phyloP scores from a whole-genome alignment of 2,329 filamentous ascomycete genomes.

The Ceratocystis eucalypticola region DNA sequence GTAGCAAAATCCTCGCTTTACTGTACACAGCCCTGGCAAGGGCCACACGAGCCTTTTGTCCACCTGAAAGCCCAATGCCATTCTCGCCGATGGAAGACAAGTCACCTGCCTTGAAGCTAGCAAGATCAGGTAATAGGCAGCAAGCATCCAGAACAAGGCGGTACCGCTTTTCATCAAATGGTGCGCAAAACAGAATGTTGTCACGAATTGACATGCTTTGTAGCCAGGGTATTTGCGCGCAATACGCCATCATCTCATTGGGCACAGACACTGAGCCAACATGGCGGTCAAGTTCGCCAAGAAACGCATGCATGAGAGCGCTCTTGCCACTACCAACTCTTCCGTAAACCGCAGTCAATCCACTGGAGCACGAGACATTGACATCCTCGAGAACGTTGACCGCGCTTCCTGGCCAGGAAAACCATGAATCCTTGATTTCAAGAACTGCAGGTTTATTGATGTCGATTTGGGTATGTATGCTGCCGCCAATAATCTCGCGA shows the following conservation, averaged over 20 bases:
- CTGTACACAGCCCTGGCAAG: slow-evolving; percentile 51
- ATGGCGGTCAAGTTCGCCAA: slow-evolving; percentile 54
- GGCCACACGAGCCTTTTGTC: slow-evolving; percentile 49
- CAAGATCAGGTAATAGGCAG: slow-evolving; percentile 42
- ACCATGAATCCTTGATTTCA: slow-evolving; percentile 50
- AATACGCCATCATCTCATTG: slow-evolving; percentile 39
- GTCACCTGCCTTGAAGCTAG: slow-evolving; percentile 43
- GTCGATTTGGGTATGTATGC: slow-evolving; percentile 25
- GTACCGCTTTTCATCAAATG: slow-evolving; percentile 43
- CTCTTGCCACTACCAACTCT: slow-evolving; percentile 50
- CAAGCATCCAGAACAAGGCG: slow-evolving; percentile 47
- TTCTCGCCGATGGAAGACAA: slow-evolving; percentile 47
- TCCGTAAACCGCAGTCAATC: slow-evolving; percentile 44
- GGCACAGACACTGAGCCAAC: slow-evolving; percentile 37
- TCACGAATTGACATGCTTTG: slow-evolving; percentile 53
- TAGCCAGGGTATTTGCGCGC: slow-evolving; percentile 50
- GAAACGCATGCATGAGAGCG: slow-evolving; percentile 43
- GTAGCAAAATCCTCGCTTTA: slow-evolving; percentile 40
- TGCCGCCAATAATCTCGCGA: slow-evolving; percentile 36
- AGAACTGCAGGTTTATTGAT: slow-evolving; percentile 28
- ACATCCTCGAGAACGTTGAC: slow-evolving; percentile 37
- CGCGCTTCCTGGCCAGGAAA: slow-evolving; percentile 61
- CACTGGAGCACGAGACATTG: slow-evolving; percentile 33
- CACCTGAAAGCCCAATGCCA: slow-evolving; percentile 48
- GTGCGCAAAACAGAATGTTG: slow-evolving; percentile 50